Evolutionary conservation across 1,284 basidiomycete species (phyloP).

Genomic region (Cryptococcus sp.): DNA sequence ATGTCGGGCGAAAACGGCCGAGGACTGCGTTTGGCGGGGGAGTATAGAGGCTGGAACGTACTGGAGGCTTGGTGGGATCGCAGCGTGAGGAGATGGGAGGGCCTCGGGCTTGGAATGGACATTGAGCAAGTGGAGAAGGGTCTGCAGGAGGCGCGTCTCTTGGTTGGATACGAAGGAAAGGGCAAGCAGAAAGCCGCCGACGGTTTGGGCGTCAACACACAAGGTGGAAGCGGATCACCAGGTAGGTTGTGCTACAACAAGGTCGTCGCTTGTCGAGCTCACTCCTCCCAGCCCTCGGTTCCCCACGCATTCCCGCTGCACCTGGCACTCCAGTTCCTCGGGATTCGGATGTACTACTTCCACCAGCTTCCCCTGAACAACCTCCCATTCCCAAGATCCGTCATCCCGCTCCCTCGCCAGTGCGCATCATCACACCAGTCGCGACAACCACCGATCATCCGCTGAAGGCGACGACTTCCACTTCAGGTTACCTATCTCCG

Average conservation of each 20-base stretch:
- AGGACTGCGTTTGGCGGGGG: slow-evolving; percentile 67
- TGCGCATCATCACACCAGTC: slow-evolving; percentile 39
- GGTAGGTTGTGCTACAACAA: slow-evolving; percentile 30
- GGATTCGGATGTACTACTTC: slow-evolving; percentile 45
- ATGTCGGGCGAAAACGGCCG: slow-evolving; percentile 69
- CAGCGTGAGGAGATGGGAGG: slow-evolving; percentile 79
- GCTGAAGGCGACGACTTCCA: slow-evolving; percentile 20
- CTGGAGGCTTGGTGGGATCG: slow-evolving; percentile 87
- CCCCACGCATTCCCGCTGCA: slow-evolving; percentile 28
- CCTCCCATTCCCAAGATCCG: slow-evolving; percentile 31
- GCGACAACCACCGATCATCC: slow-evolving; percentile 39
- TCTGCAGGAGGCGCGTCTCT: slow-evolving; percentile 37
- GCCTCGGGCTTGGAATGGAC: slow-evolving; percentile 66
- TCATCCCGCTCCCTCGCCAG: slow-evolving; percentile 31
- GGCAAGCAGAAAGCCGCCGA: slow-evolving; percentile 28
- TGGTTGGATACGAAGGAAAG: slow-evolving; percentile 31
- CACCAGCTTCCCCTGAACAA: slow-evolving; percentile 43
- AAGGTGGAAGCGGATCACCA: slow-evolving; percentile 37
- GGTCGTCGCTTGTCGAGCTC: not conserved
- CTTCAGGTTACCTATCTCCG: slow-evolving; percentile 44
- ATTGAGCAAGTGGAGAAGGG: slow-evolving; percentile 49
- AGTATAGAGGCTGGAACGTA: slow-evolving; percentile 86
- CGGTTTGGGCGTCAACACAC: slow-evolving; percentile 35
- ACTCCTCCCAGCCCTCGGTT: slow-evolving; percentile 25
- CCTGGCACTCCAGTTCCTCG: slow-evolving; percentile 39